Evolutionary conservation across 176 grass and related monocot species (phyloP).

Genomic region (Oryza officinalis): DNA sequence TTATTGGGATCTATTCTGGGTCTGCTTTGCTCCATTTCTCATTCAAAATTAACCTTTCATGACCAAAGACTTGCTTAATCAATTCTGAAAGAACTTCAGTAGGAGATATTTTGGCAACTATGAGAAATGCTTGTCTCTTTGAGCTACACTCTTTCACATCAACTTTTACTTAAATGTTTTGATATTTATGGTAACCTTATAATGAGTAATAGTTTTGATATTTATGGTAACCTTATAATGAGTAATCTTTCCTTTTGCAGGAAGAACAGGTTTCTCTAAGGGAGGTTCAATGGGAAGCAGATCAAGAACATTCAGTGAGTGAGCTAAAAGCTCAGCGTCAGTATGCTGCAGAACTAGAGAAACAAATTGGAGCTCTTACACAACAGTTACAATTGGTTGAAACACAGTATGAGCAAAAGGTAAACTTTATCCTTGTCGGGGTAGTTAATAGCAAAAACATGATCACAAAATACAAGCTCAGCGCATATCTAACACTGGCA

Average conservation of each 20-base stretch:
- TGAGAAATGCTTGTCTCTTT: background rate
- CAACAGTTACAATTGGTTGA: constrained; percentile 44
- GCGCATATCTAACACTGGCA: background rate
- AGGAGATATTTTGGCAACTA: background rate
- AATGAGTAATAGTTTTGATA: background rate
- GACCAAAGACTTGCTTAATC: background rate
- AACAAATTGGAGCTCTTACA: constrained; percentile 46
- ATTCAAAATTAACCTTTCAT: background rate
- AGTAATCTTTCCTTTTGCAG: constrained; percentile 16
- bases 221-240: background rate
- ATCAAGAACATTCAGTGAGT: constrained; percentile 28
- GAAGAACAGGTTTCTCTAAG: constrained; percentile 45
- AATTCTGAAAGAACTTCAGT: background rate
- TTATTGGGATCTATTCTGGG: background rate
- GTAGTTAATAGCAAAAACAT: too few species aligned
- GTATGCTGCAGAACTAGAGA: constrained; percentile 41
- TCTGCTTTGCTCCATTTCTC: background rate
- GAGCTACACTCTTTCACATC: background rate
- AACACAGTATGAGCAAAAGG: constrained; percentile 52
- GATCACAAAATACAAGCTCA: too few species aligned
- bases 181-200: background rate
- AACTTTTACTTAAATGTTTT: background rate
- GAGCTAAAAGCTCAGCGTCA: constrained; percentile 46
- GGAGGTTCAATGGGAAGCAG: constrained; percentile 36
- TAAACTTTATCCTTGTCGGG: constrained; percentile 26